Base-by-base conservation (phyloP, 768 basidiomycete species). In the Rhizopogon vinicolor region DNA sequence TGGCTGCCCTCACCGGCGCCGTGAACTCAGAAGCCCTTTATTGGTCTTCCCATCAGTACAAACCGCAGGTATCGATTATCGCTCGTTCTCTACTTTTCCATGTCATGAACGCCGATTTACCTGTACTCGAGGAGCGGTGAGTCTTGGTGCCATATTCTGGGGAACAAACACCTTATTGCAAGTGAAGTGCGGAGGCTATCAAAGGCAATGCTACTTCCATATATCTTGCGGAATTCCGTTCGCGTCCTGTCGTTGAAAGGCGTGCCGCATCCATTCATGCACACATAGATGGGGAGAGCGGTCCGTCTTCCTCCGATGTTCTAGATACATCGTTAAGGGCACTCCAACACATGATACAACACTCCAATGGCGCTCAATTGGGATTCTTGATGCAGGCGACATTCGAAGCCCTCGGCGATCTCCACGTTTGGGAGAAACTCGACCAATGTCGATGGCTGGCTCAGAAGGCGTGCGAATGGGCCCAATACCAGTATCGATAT, bases 401-500 rank as follows among this genome's bases (percentile, higher is more conserved):
- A 0, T 84, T 91, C 54, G 83, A 85, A 58, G 83, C 78, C 60
- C 77, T 94, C 40, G 83, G 90, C 42, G 72, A 77, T 9, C 70
- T 78, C 7, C 66, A 76, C 28, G 79, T 80, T 19, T 97, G 94
- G 94, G 63, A 62, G 16, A 81, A 84, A 57, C 61, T 79, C 0
- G 81, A 84, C 7, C 85, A 92, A 62, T 95, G 87, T 64, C 81
- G 84, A 53, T 98, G 93, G 93, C 77, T 92, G 55, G 83, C 87
- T 12, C 81, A 84, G 55, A 86, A 82, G 63, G 78, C 82, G 5
- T 84, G 85, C n/a, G 87, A 91, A 62, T 95, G 91, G 89, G 82
- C 90, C 5, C 91, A 90, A 65, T 92, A 95, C 60, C 95, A 95
- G 66, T 95, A 95, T 69, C 88, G 95, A 25, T 96, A 91, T 63